phyloP scores from a whole-genome alignment of 257 asterid species.

The Solanum commersonii region DNA sequence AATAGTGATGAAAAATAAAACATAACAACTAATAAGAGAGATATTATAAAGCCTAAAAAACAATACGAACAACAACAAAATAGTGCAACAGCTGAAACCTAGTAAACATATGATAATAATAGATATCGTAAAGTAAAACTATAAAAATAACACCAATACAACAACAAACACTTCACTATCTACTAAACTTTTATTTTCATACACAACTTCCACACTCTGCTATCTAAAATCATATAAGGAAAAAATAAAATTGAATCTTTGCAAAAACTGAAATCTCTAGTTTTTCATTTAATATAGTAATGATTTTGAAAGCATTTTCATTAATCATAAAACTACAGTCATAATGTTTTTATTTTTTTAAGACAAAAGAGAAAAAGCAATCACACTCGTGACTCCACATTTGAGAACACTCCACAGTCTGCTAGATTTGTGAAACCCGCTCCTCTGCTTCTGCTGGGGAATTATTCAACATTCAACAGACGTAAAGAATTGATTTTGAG shows the following conservation, averaged over 20 bases:
- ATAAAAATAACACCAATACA: not conserved
- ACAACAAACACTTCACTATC: too few relatives aligned
- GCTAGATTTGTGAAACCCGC: not conserved
- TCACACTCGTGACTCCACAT: not conserved
- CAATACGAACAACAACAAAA: too few relatives aligned
- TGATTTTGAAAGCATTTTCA: not conserved
- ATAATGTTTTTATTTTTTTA: not conserved
- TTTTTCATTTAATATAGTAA: not conserved
- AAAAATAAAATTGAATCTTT: not conserved
- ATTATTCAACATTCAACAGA: not conserved
- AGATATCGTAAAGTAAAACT: too few relatives aligned
- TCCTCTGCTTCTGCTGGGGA: not conserved
- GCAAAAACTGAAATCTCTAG: not conserved
- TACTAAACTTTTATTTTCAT: too few relatives aligned
- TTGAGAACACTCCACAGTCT: not conserved
- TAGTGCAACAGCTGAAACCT: too few relatives aligned
- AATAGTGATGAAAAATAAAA: too few relatives aligned
- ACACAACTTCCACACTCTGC: not conserved
- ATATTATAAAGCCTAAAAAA: too few relatives aligned
- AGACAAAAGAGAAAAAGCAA: not conserved
- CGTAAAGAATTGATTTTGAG: not conserved
- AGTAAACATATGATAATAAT: too few relatives aligned
- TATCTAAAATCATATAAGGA: accelerated
- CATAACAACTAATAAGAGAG: too few relatives aligned
- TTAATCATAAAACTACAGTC: not conserved